Evolutionary conservation across 805 yeast genomes (phyloP).

Genomic region (Ogataea methanolica): DNA sequence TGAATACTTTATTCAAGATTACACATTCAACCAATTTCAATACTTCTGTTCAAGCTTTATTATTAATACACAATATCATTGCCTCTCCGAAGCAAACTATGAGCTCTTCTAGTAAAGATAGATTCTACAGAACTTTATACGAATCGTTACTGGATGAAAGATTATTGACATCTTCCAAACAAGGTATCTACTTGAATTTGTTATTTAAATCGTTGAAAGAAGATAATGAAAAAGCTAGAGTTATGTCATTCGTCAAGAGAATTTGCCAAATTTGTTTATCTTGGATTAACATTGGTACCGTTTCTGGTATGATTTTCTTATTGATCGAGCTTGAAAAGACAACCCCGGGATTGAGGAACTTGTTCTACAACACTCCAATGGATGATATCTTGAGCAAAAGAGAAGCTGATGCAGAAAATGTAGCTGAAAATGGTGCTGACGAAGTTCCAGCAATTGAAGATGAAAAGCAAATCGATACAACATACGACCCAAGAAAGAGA

Average conservation of each 20-base stretch:
- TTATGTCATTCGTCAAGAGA: constrained; percentile 87
- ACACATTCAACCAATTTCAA: constrained; percentile 93
- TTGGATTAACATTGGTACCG: constrained; percentile 86
- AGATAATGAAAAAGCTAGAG: constrained; percentile 60
- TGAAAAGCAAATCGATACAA: constrained; percentile 7
- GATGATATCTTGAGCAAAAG: constrained; percentile 47
- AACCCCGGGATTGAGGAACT: constrained; percentile 61
- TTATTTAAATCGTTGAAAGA: constrained; percentile 76
- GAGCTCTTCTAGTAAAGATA: constrained; percentile 35
- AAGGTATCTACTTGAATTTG: constrained; percentile 84
- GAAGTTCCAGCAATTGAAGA: constrained; percentile 17
- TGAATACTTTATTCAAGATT: constrained; percentile 80
- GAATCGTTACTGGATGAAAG: constrained; percentile 86
- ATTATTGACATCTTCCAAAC: constrained; percentile 81
- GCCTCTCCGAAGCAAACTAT: constrained; percentile 36
- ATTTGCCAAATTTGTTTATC: constrained; percentile 77
- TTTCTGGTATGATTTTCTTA: constrained; percentile 76
- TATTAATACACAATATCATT: constrained; percentile 77
- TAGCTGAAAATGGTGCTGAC: constrained; percentile 21
- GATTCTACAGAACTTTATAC: constrained; percentile 84
- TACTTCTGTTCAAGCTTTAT: constrained; percentile 89
- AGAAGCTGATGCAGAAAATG: constrained; percentile 34
- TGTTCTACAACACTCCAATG: constrained; percentile 50
- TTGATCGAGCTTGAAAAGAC: constrained; percentile 62
- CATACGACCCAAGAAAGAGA: constrained; percentile 83